phyloP scores from a whole-genome alignment of 2,329 filamentous ascomycete species.

The Xylariomycetidae sp. region DNA sequence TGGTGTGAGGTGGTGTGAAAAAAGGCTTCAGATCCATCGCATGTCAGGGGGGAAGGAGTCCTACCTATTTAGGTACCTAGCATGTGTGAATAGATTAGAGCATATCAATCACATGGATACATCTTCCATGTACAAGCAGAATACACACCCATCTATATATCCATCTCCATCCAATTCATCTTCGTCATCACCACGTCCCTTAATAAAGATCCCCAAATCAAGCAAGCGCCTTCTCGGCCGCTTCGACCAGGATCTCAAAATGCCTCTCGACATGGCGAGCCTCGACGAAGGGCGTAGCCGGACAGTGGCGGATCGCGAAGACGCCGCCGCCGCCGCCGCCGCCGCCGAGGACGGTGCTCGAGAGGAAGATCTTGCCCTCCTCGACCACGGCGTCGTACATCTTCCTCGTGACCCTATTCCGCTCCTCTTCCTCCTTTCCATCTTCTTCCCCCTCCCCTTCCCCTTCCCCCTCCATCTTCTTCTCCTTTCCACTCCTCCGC shows the following conservation, averaged over 20 bases:
- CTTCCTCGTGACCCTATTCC: conserved; percentile 65
- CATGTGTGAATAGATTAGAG: no score
- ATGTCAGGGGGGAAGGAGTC: neutral
- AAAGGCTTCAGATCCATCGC: no score
- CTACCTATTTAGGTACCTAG: conserved; percentile 1
- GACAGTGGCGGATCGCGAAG: conserved; percentile 78
- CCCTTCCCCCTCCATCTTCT: conserved; percentile 8
- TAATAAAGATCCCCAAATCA: no score
- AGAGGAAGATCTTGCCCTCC: conserved; percentile 76
- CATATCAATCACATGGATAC: no score
- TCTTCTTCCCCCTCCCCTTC: conserved; percentile 20
- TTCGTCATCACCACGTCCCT: conserved; percentile 5
- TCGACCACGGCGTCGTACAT: conserved; percentile 73
- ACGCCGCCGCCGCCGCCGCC: conserved; percentile 60
- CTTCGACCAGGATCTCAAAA: conserved; percentile 67
- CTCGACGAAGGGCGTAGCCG: conserved; percentile 64
- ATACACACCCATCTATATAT: conserved; percentile 1
- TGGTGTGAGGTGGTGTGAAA: no score
- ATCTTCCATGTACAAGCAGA: no score
- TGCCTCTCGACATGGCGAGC: conserved; percentile 67
- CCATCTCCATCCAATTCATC: conserved; percentile 3
- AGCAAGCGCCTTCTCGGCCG: conserved; percentile 51
- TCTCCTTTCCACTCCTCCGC: conserved; percentile 32
- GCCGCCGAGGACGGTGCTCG: conserved; percentile 55
- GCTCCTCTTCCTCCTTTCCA: conserved; percentile 35